A percentile compares a stretch with the other conserved stretches of the same genome.
Evolutionary conservation across 2,329 filamentous ascomycete species (phyloP).

Genomic region (Cercospora janseana): DNA sequence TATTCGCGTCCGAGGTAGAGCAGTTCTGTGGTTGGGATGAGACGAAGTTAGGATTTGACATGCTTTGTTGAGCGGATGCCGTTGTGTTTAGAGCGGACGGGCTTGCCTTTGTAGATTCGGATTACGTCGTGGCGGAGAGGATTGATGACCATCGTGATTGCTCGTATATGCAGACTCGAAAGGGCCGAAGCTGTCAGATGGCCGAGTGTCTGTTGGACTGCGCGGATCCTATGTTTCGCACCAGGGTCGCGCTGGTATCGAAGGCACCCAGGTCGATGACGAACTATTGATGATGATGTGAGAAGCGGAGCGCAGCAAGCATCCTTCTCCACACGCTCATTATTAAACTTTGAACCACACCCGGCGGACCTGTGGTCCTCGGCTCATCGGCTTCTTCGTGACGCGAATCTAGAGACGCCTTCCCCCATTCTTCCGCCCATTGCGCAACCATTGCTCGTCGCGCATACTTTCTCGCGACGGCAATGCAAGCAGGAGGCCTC

Average conservation of each 20-base stretch:
- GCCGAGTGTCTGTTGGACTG: not conserved
- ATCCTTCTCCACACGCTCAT: not conserved
- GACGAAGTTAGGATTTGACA: not conserved
- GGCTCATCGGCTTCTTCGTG: not conserved
- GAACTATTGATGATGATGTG: too few species aligned
- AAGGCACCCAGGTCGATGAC: slow-evolving; percentile 7
- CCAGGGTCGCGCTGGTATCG: not conserved
- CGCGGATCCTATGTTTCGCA: not conserved
- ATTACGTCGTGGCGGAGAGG: slow-evolving; percentile 75
- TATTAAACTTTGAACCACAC: not conserved
- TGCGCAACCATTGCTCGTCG: not conserved
- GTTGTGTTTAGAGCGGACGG: not conserved
- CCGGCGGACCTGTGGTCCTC: not conserved
- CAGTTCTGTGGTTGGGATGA: slow-evolving; percentile 59
- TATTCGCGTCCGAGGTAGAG: slow-evolving; percentile 83
- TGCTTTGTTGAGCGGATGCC: not conserved
- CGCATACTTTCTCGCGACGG: not conserved
- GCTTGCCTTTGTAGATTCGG: slow-evolving; percentile 78
- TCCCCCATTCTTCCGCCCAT: not conserved
- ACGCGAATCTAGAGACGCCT: not conserved
- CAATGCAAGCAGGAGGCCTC: not conserved
- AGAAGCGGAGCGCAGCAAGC: not conserved
- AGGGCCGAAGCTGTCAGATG: not conserved
- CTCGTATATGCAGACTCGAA: not conserved
- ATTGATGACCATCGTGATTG: slow-evolving; percentile 18